A percentile compares a stretch with the other conserved stretches of the same genome.
Evolutionary conservation across 768 basidiomycete species (phyloP).

Genomic region (Boletus reticuloceps): DNA sequence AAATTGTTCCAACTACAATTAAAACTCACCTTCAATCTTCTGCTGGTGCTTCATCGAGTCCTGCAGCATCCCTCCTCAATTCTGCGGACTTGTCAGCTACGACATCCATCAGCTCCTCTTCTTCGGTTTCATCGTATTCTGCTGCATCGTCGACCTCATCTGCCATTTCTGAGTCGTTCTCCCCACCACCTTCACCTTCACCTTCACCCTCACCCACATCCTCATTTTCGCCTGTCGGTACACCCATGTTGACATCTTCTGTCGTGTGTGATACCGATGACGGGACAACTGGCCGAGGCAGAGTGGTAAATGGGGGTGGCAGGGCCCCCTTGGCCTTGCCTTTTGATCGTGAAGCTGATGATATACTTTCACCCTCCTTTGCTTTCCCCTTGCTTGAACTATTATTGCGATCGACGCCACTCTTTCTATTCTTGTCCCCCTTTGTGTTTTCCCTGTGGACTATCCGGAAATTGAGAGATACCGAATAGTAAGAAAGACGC

Average conservation of each 20-base stretch:
- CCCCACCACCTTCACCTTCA: conserved; percentile 30
- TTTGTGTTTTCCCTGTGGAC: conserved; percentile 67
- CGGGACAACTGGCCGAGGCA: conserved; percentile 28
- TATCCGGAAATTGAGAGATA: conserved; percentile 24
- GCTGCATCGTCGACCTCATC: conserved; percentile 24
- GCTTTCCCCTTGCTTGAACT: conserved; percentile 28
- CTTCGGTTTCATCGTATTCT: conserved; percentile 36
- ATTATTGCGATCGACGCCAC: conserved; percentile 23
- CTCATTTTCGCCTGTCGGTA: conserved; percentile 25
- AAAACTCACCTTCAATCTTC: conserved; percentile 9
- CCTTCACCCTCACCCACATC: conserved; percentile 34
- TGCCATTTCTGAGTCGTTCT: conserved; percentile 23
- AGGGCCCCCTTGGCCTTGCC: conserved; percentile 31
- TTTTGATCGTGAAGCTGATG: conserved; percentile 26
- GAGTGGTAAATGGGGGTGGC: conserved; percentile 28
- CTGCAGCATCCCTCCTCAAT: conserved; percentile 37
- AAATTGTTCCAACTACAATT: conserved; percentile 1
- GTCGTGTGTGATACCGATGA: conserved; percentile 27
- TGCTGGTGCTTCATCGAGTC: conserved; percentile 32
- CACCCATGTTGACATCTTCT: conserved; percentile 23
- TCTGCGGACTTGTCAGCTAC: conserved; percentile 47
- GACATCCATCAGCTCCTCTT: conserved; percentile 40
- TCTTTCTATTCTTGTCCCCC: conserved; percentile 50
- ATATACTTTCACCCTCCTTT: conserved; percentile 32
- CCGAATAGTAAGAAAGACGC: not conserved